Evolutionary conservation across 805 yeast species (phyloP).

Genomic region (Torulaspora gathmanii): DNA sequence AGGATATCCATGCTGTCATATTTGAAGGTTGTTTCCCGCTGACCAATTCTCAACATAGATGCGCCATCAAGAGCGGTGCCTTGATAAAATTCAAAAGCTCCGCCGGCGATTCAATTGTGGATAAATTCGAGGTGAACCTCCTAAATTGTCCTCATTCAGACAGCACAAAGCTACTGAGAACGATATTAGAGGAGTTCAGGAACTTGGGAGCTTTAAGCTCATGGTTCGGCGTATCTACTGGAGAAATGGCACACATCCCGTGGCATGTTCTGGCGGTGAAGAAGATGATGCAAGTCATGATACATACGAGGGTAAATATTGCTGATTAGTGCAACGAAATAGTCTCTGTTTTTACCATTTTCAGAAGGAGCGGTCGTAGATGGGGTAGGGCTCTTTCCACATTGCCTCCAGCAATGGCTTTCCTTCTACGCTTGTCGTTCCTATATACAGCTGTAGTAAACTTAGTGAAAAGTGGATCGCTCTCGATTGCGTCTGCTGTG

Average conservation of each 20-base stretch:
- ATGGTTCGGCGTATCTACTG: slow-evolving; percentile 38
- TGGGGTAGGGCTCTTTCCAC: background rate
- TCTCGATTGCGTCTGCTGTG: background rate
- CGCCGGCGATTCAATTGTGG: slow-evolving; percentile 27
- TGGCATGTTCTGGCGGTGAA: slow-evolving; percentile 71
- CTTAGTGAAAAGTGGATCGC: background rate
- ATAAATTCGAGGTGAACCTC: slow-evolving; percentile 57
- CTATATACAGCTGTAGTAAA: background rate
- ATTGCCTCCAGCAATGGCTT: background rate
- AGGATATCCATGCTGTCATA: slow-evolving; percentile 52
- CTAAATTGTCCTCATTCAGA: slow-evolving; percentile 70
- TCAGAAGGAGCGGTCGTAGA: background rate
- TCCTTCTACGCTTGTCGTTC: slow-evolving; percentile 3
- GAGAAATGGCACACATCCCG: slow-evolving; percentile 47
- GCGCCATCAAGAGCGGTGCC: slow-evolving; percentile 69
- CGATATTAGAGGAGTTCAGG: slow-evolving; percentile 56
- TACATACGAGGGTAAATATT: slow-evolving; percentile 50
- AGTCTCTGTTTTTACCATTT: background rate
- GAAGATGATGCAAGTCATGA: slow-evolving; percentile 52
- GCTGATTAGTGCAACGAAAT: slow-evolving; percentile 2
- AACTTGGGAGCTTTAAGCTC: slow-evolving; percentile 43
- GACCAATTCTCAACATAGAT: slow-evolving; percentile 63
- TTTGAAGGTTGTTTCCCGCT: slow-evolving; percentile 60
- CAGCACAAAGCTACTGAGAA: slow-evolving; percentile 51
- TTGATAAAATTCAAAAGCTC: slow-evolving; percentile 41